These are phyloP conservation scores for Microdochium paspali DNA, from an alignment of 2,329 filamentous ascomycete genomes.

Conservation along the genomic window DNA sequence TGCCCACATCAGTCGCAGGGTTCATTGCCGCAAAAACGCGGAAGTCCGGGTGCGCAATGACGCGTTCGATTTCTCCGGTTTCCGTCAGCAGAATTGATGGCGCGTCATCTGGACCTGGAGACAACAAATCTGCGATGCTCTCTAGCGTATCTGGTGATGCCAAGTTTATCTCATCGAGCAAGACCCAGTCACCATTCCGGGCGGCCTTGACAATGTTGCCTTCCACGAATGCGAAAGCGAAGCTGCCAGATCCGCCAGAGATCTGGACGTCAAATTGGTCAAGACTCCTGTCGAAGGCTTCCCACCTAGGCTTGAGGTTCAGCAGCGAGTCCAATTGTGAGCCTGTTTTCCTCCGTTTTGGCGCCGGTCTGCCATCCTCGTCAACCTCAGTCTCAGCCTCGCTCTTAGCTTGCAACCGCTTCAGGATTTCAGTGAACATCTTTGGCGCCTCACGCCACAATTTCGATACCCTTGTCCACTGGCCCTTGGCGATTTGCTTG, in stretches of 20 bases:
- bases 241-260: slow-evolving; percentile 59
- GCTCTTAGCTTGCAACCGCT: slow-evolving; percentile 37
- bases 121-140: slow-evolving; percentile 80
- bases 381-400: slow-evolving; percentile 22
- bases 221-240: slow-evolving; percentile 93
- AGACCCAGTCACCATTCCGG: slow-evolving; percentile 91
- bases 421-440: slow-evolving; percentile 69
- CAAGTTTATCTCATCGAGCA: slow-evolving; percentile 95
- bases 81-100: slow-evolving; percentile 88
- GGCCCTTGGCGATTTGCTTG: slow-evolving; percentile 69
- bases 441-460: slow-evolving; percentile 84
- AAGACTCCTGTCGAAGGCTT: slow-evolving; percentile 64
- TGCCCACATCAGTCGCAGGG: slow-evolving; percentile 92
- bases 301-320: slow-evolving; percentile 61
- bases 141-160: slow-evolving; percentile 92
- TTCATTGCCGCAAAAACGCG: slow-evolving; percentile 99
- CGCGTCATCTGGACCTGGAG: slow-evolving; percentile 57
- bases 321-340: slow-evolving; percentile 57
- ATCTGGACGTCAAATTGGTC: slow-evolving; percentile 75
- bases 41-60: slow-evolving; percentile 85
- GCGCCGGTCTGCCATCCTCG: slow-evolving; percentile 46
- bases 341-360: slow-evolving; percentile 59
- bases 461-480: slow-evolving; percentile 80
- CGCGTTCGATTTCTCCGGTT: slow-evolving; percentile 83
- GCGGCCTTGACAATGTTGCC: slow-evolving; percentile 95